Evolutionary conservation across 345 rosid species (phyloP).

Genomic region (Camelina sativa): DNA sequence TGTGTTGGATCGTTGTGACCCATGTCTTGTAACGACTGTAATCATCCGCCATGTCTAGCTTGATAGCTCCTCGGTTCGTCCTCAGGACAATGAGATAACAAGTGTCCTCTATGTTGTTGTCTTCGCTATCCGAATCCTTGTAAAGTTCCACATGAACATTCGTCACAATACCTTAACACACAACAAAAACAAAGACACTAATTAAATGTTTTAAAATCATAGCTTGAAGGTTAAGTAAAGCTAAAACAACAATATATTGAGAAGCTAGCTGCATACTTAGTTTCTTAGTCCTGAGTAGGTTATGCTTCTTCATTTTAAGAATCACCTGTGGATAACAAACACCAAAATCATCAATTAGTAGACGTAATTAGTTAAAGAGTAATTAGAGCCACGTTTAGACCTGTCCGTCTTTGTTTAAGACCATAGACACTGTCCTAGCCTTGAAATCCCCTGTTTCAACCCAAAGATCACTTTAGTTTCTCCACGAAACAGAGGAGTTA

Average conservation of each 20-base stretch:
- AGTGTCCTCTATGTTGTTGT: constrained; percentile 50
- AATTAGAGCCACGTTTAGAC: constrained; percentile 40
- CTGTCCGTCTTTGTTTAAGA: constrained; percentile 63
- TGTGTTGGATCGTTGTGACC: constrained; percentile 69
- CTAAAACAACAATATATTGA: background rate
- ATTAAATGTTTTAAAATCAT: background rate
- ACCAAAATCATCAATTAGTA: constrained; percentile 4
- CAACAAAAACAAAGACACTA: constrained; percentile 5
- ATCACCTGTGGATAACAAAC: constrained; percentile 59
- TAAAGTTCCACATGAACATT: constrained; percentile 77
- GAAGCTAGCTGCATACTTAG: constrained; percentile 55
- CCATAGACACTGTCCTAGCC: constrained; percentile 65
- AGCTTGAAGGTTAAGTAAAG: constrained; percentile 4
- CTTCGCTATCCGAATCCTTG: constrained; percentile 52
- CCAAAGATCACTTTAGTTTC: constrained; percentile 21
- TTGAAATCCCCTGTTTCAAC: constrained; percentile 68
- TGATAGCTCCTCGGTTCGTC: constrained; percentile 65
- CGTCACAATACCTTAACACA: constrained; percentile 58
- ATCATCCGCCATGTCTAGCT: constrained; percentile 88
- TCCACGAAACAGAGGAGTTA: constrained; percentile 26
- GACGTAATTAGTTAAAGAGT: background rate
- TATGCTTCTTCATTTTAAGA: constrained; percentile 66
- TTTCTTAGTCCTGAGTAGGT: constrained; percentile 68
- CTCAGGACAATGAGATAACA: constrained; percentile 70
- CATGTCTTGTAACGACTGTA: constrained; percentile 67